Evolutionary conservation across 106 monocot species (phyloP).

Genomic region (Cymbidium sinense): DNA sequence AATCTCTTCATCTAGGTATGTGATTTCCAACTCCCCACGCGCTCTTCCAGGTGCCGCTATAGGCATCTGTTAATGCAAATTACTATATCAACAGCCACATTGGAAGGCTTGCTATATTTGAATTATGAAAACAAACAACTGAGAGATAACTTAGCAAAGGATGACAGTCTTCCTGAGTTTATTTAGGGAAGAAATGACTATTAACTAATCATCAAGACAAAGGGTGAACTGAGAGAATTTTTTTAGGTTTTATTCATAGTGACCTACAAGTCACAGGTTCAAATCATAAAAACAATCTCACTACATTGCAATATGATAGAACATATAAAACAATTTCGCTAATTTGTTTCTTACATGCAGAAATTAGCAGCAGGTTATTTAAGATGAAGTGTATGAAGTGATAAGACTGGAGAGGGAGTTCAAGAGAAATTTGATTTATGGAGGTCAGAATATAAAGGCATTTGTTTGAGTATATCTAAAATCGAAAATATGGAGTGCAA

Average conservation of each 20-base stretch:
- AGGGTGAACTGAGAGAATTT: not conserved
- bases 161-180: not conserved
- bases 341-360: no score
- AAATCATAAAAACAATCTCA: no score
- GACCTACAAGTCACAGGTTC: not conserved
- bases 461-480: no score
- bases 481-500: no score
- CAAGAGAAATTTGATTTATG: no score
- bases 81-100: not conserved
- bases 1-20: constrained; percentile 65
- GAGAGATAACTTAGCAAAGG: not conserved
- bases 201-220: not conserved
- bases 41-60: constrained; percentile 56
- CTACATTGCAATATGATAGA: no score
- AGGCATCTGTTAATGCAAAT: constrained; percentile 31
- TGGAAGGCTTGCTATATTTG: not conserved
- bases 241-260: not conserved
- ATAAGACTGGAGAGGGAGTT: no score
- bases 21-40: constrained; percentile 59
- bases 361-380: no score
- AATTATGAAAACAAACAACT: not conserved
- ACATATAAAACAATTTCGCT: no score
- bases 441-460: no score
- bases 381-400: no score
- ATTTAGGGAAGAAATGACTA: not conserved